These are phyloP conservation scores for Hemisphaericaspora subhashii DNA, from an alignment of 1,139 yeast genomes.

Conservation along the genomic window DNA sequence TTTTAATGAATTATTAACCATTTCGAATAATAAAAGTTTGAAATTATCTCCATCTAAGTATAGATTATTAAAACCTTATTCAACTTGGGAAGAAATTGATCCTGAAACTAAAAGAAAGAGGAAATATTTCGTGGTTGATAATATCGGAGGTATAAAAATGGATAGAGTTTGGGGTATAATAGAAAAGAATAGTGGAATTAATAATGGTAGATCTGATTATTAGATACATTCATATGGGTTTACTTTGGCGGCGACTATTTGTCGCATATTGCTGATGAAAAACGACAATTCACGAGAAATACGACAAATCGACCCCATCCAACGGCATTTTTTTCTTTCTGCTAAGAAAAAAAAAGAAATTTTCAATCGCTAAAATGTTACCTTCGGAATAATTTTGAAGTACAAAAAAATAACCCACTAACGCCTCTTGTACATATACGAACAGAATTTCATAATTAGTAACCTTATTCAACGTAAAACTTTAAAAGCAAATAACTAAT, in stretches of 20 bases:
- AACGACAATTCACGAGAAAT: background rate
- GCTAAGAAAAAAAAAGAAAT: too few species aligned
- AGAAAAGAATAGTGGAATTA: slow-evolving; percentile 62
- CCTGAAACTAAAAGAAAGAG: slow-evolving; percentile 33
- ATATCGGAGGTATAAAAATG: slow-evolving; percentile 80
- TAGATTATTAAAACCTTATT: slow-evolving; percentile 50
- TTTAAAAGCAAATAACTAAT: too few species aligned
- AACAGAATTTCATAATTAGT: too few species aligned
- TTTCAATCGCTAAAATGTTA: too few species aligned
- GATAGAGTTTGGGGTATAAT: slow-evolving; percentile 81
- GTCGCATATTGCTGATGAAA: background rate
- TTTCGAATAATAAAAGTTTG: slow-evolving; percentile 45
- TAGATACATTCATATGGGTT: slow-evolving; percentile 3
- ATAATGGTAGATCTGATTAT: slow-evolving; percentile 59
- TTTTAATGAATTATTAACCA: slow-evolving; percentile 57
- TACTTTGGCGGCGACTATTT: background rate
- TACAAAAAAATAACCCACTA: too few species aligned
- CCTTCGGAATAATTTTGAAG: too few species aligned
- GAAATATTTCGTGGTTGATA: slow-evolving; percentile 63
- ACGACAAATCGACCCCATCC: too few species aligned
- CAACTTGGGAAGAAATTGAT: slow-evolving; percentile 56
- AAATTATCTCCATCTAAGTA: slow-evolving; percentile 31
- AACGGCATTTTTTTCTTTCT: too few species aligned
- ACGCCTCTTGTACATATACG: too few species aligned
- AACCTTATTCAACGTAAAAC: too few species aligned